Evolutionary conservation across 176 grass and related monocot genomes (phyloP), one percentile per base, ranked within the genome.

Genomic region (Musa schizocarpa): DNA sequence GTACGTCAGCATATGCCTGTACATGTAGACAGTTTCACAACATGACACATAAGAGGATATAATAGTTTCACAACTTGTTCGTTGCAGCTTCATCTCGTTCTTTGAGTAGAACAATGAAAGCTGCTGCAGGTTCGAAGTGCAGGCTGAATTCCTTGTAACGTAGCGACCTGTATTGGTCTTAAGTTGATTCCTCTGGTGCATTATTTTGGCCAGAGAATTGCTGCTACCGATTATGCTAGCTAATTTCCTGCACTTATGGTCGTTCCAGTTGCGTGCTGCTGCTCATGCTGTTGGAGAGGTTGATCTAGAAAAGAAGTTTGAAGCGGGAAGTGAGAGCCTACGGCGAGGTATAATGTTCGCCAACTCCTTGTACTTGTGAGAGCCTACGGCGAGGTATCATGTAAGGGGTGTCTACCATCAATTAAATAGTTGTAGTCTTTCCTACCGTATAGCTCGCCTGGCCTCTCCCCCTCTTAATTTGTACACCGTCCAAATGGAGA

Each of bases 261-360:
- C 61, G 25, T 86, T 62, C 26, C 88, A 99, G 95, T 82, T 94
- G 81, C 85, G 81, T 76, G 88, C 91, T 50, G 91, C 95, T 68
- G 88, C 95, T 43, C 75, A 87, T 27, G 91, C 91, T 9, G 90
- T 94, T 21, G 95, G 91, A 54, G 95, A 99, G 77, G 78, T 63
- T 20, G 84, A 89, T 64, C 89, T 99, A 11, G 81, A 85, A 80
- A 74, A 82, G 49, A 99, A 94, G 73, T 94, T 99, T 74, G 81
- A 75, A 81, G 84, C 74, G 8, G 88, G 86, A 11, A 94, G 88
- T 53, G 86, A 94, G 16, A 92, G 88, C 69, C 82, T 99, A n/a
- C 79, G 84, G 52, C 76, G 95, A 81, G 95, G 95, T 43, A 99
- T 99, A 72, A 99, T 98, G 95, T 94, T 98, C 71, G 86, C 95